Percentiles rank a stretch among this genome's conserved stretches.
phyloP scores from a whole-genome alignment of 192 early-diverging fungal species.

The Linderina pennispora region DNA sequence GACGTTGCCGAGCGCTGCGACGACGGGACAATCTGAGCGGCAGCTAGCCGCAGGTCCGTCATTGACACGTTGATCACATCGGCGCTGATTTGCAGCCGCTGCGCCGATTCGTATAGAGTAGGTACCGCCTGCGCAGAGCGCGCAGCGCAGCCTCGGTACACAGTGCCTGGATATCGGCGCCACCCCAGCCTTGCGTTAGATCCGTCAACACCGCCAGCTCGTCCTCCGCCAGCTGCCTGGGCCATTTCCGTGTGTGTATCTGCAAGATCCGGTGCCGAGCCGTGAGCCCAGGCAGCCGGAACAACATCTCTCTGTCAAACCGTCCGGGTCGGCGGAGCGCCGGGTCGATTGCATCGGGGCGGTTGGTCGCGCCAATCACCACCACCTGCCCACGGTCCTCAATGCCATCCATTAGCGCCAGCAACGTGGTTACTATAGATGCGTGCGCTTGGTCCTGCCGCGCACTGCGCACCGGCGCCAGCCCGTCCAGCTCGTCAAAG shows the following conservation, averaged over 20 bases:
- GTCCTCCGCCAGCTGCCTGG: slow-evolving; percentile 40
- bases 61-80: slow-evolving; percentile 44
- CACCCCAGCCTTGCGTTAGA: slow-evolving; percentile 58
- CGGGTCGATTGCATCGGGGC: slow-evolving; percentile 70
- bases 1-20: too few species aligned
- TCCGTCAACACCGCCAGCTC: slow-evolving; percentile 48
- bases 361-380: slow-evolving; percentile 72
- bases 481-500: slow-evolving; percentile 78
- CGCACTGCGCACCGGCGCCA: slow-evolving; percentile 57
- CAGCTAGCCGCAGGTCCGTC: too few species aligned
- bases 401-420: slow-evolving; percentile 73
- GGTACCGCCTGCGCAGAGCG: slow-evolving; percentile 59
- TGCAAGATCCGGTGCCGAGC: slow-evolving; percentile 62
- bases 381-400: slow-evolving; percentile 62
- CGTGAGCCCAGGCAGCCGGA: slow-evolving; percentile 44
- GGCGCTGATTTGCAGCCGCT: slow-evolving; percentile 50
- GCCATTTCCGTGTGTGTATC: slow-evolving; percentile 52
- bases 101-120: slow-evolving; percentile 57
- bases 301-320: slow-evolving; percentile 71
- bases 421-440: slow-evolving; percentile 65
- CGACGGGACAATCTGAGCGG: too few species aligned
- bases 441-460: slow-evolving; percentile 66
- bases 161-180: slow-evolving; percentile 64
- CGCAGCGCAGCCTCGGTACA: slow-evolving; percentile 68
- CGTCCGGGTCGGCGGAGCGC: slow-evolving; percentile 67